These are phyloP conservation scores for Diversispora eburnea DNA, from an alignment of 192 early-diverging fungal genomes.

Conservation along the genomic window DNA sequence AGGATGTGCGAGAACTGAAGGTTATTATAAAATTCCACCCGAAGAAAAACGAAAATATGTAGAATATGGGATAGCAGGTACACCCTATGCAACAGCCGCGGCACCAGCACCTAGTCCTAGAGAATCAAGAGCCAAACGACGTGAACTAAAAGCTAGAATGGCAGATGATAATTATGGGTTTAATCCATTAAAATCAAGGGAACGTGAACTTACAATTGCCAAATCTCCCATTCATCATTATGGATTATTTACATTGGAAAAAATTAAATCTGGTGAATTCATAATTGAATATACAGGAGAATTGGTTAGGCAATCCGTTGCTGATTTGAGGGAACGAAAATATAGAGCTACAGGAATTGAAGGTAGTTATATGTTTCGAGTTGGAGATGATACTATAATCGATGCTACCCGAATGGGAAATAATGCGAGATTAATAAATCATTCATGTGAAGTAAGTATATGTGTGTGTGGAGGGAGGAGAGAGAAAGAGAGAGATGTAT, in stretches of 20 bases:
- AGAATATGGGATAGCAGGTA: conserved; percentile 39
- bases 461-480: neutral
- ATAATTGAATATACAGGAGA: conserved; percentile 99
- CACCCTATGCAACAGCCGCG: conserved; percentile 3
- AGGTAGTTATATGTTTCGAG: conserved; percentile 90
- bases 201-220: conserved; percentile 87
- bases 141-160: conserved; percentile 32
- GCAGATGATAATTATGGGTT: conserved; percentile 70
- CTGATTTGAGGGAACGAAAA: conserved; percentile 88
- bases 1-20: conserved; percentile 82
- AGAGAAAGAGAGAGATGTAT: no score
- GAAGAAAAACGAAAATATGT: conserved; percentile 65
- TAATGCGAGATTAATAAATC: conserved; percentile 97
- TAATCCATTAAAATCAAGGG: conserved; percentile 88
- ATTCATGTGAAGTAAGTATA: conserved; percentile 84
- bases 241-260: conserved; percentile 95
- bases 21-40: conserved; percentile 66
- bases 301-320: conserved; percentile 89
- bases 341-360: conserved; percentile 96
- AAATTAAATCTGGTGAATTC: conserved; percentile 90
- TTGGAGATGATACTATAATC: conserved; percentile 93
- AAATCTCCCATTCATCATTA: conserved; percentile 96
- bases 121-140: conserved; percentile 6
- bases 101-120: conserved; percentile 10
- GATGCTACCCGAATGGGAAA: conserved; percentile 98